phyloP scores from a whole-genome alignment of 2,329 filamentous ascomycete species.

The Akanthomyces uredinophilus region DNA sequence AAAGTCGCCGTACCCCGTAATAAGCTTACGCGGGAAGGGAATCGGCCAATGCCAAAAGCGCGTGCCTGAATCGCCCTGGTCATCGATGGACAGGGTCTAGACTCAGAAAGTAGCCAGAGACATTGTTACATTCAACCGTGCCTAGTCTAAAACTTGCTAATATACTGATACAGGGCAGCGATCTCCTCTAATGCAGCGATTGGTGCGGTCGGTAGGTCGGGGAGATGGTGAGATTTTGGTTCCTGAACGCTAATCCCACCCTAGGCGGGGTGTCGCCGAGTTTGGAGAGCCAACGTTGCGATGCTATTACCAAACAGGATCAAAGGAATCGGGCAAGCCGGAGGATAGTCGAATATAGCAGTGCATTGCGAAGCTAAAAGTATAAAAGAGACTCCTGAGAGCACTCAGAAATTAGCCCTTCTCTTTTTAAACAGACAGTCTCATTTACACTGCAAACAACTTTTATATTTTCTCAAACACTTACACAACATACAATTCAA shows the following conservation, averaged over 20 bases:
- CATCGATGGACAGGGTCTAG: not conserved
- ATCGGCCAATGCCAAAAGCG: not conserved
- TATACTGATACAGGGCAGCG: not conserved
- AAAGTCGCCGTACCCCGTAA: not conserved
- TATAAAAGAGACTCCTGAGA: not conserved
- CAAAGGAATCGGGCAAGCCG: not conserved
- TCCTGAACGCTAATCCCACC: not conserved
- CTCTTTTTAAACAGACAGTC: not conserved
- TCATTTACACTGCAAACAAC: not conserved
- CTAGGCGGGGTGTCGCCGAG: not conserved
- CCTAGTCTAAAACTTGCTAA: not conserved
- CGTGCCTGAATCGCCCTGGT: not conserved
- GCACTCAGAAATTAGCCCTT: not conserved
- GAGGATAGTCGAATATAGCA: not conserved
- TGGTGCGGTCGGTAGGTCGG: not conserved
- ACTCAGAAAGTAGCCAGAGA: not conserved
- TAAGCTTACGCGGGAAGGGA: not conserved
- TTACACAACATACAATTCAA: not conserved
- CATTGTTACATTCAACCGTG: not conserved
- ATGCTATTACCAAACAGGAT: conserved; percentile 5
- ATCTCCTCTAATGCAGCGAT: not conserved
- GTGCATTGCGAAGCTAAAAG: not conserved
- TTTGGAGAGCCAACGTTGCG: conserved; percentile 1
- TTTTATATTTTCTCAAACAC: not conserved
- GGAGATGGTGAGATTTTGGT: conserved; percentile 11